Evolutionary conservation across 2,329 filamentous ascomycete species (phyloP).

Genomic region (Plenodomus tracheiphilus): DNA sequence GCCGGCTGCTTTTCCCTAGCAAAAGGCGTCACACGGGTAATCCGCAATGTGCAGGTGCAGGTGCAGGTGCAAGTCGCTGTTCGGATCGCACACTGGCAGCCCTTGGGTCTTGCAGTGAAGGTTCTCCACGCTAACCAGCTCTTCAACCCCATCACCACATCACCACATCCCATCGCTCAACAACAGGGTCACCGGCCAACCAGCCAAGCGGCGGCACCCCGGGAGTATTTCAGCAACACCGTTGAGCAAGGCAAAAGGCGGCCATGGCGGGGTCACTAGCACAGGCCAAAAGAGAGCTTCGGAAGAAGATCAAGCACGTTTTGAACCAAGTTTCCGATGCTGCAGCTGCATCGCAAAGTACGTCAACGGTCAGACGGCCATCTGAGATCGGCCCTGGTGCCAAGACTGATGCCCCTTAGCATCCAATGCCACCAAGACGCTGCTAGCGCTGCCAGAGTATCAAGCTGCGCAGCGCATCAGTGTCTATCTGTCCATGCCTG

Average conservation of each 20-base stretch:
- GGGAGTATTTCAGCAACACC: conserved; percentile 12
- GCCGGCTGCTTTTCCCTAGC: conserved; percentile 4
- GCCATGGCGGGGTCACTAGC: conserved; percentile 57
- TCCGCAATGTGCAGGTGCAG: not conserved
- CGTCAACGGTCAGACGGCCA: conserved; percentile 40
- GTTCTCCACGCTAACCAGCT: not conserved
- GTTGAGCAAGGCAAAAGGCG: conserved; percentile 11
- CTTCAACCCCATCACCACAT: conserved; percentile 1
- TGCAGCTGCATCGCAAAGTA: conserved; percentile 71
- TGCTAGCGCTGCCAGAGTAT: conserved; percentile 74
- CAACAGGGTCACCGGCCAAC: not conserved
- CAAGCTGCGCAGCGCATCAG: conserved; percentile 73
- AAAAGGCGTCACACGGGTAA: not conserved
- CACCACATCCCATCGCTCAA: not conserved
- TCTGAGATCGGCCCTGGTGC: not conserved
- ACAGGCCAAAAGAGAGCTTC: conserved; percentile 75
- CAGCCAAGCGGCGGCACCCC: not conserved
- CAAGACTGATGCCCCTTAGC: conserved; percentile 54
- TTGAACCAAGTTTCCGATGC: conserved; percentile 66
- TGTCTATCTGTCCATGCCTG: conserved; percentile 92
- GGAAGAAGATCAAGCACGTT: conserved; percentile 68
- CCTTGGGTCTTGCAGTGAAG: not conserved
- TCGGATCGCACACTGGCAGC: conserved; percentile 1
- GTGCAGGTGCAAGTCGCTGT: conserved; percentile 2
- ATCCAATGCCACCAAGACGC: conserved; percentile 62